Evolutionary conservation across 805 yeast genomes (phyloP), one percentile per base, ranked within the genome.

Genomic region (Saccharomyces mikatae): DNA sequence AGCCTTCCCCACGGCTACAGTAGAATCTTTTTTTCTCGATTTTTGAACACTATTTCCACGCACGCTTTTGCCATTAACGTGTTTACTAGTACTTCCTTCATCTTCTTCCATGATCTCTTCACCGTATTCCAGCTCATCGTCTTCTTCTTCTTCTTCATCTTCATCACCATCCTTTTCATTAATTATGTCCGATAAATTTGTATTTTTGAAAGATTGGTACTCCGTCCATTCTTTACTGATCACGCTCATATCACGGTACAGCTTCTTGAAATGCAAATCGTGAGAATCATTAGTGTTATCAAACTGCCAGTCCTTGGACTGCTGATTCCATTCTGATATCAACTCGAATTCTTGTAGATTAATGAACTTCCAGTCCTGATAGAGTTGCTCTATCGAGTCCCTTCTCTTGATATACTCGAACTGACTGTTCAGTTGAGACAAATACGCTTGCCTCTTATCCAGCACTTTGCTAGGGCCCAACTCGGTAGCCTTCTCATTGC

Each of bases 281-380:
- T 55, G 54, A 47, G 57, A 55, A 26, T 57, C 57, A 46, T 49
- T 47, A 28, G 52, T 49, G 22, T 46, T 48, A 26, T 49, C 48
- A 14, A 29, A 27, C 29, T 32, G 48, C 66, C 63, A 61, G 28
- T 66, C 67, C 52, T 64, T 66, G 30, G 59, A 59, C 55, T 62
- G 69, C 48, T 56, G 56, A 52, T 67, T 67, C 69, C 71, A 70
- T 50, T 67, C 71, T 30, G 62, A 61, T n/a, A 70, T 64, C 46
- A 70, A 54, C 56, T 70, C 74, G 55, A 70, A 69, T 57, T 70
- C 73, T 53, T 70, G 74, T 31, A 62, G 63, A 53, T 64, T 69
- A 29, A 69, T 53, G 47, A 66, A 69, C 41, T 69, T 67, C 70
- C 71, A 70, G 54, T 70, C 69, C 52, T 69, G 72, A 47, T 62